Evolutionary conservation across 495 filamentous ascomycete species (phyloP), one percentile per base, ranked within the genome.

Genomic region (Aspergillus cristatus): DNA sequence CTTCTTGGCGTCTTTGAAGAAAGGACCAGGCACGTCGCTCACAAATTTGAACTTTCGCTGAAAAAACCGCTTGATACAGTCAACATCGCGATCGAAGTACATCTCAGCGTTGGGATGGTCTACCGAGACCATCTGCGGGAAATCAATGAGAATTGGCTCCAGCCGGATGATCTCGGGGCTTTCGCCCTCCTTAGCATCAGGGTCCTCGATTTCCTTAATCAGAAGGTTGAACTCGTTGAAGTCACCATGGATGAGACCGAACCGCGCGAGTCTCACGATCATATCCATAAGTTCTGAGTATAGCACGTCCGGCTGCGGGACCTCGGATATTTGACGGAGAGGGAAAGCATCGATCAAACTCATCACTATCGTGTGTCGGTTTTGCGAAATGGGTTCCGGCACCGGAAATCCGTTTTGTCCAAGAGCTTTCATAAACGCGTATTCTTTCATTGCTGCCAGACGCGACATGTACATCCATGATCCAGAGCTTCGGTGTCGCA

Each of bases 151-250:
- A 35, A 93, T 73, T 4, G 91, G 89, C 12, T 49, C 46, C 42
- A 70, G 51, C 44, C 43, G 46, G 37, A 59, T 12, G 11, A 3
- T n/a, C 28, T 30, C 28, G 28, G 11, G 57, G 40, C 51, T 43
- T 22, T 34, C 42, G 16, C 51, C 53, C 14, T 52, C 44, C 32
- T 65, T 59, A 1, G 43, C 60, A 14, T 65, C 62, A 1, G 64
- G 52, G 14, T 65, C 49, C 24, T 60, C 57, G 22, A 76, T 71
- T 49, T 94, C 88, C 46, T 87, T 79, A 58, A 97, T 79, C 14
- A 99, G 70, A 41, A 99, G 86, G 53, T 99, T 99, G 70, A 99
- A 99, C 64, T 97, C 93, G 65, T 99, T 99, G 67, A 94, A 97
- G 57, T 99, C 91, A 46, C 91, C 93, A 57, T 99, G 91, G 37